Conservation (phyloP, 2,329 filamentous ascomycete genomes). For the Verticillium klebahnii region DNA sequence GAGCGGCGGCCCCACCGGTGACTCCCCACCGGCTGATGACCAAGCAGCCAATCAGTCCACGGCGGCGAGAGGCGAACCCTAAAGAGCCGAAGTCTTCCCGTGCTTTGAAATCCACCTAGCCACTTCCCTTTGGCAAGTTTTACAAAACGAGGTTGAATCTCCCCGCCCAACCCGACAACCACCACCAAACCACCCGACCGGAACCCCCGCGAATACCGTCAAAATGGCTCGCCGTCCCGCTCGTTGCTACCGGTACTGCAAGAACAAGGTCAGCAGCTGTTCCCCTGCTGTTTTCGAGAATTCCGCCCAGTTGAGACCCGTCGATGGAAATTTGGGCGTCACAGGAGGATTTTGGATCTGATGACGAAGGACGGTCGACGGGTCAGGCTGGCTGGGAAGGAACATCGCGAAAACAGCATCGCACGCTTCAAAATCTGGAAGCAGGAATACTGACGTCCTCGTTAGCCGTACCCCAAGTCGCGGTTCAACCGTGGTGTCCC, state of each 20-base stretch:
- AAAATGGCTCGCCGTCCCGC: conserved; percentile 99
- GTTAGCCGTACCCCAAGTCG: conserved; percentile 94
- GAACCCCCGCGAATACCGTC: conserved; percentile 52
- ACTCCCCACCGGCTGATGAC: conserved; percentile 28
- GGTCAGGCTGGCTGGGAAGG: background rate
- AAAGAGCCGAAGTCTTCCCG: conserved; percentile 13
- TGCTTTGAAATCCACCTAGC: conserved; percentile 31
- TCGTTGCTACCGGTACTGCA: conserved; percentile 99
- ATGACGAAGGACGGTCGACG: background rate
- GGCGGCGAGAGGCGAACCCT: background rate
- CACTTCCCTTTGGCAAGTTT: background rate
- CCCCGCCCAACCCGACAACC: background rate
- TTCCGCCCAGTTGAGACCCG: background rate
- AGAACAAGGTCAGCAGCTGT: conserved; percentile 84
- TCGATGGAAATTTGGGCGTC: background rate
- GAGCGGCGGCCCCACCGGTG: conserved; percentile 18
- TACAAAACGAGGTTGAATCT: background rate
- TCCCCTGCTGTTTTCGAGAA: background rate
- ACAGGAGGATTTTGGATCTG: background rate
- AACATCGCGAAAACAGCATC: background rate
- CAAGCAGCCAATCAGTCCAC: conserved; percentile 13
- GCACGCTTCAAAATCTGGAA: background rate
- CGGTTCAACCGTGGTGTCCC: conserved; percentile 99
- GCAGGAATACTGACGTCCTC: background rate
- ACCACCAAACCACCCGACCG: conserved; percentile 25